Percentiles rank a stretch among this genome's conserved stretches.
Evolutionary conservation across 2,329 filamentous ascomycete species (phyloP).

Genomic region (Ophiognomonia clavigignenti-juglandacearum): DNA sequence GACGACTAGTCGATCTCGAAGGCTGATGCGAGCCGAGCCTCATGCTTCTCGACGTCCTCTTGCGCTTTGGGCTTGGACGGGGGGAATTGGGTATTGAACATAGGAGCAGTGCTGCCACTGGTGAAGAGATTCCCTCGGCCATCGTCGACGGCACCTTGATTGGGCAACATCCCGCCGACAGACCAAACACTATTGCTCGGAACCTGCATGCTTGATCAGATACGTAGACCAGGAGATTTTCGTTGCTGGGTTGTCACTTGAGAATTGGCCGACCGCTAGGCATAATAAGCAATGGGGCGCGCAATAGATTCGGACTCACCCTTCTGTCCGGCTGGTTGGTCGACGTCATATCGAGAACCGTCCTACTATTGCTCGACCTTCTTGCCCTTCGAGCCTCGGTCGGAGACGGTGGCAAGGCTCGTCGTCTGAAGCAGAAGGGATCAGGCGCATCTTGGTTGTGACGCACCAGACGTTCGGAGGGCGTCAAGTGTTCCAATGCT

Average conservation of each 20-base stretch:
- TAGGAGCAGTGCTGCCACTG: conserved; percentile 67
- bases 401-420: conserved; percentile 17
- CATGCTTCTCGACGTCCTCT: conserved; percentile 64
- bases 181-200: conserved; percentile 68
- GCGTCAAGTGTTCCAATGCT: conserved; percentile 34
- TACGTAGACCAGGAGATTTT: neutral
- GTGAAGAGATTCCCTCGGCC: conserved; percentile 61
- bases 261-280: no score
- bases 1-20: conserved; percentile 70
- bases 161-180: conserved; percentile 65
- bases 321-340: conserved; percentile 7
- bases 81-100: conserved; percentile 50
- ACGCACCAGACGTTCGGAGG: conserved; percentile 39
- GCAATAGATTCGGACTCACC: conserved; percentile 5
- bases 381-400: conserved; percentile 11
- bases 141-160: conserved; percentile 48
- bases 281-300: no score
- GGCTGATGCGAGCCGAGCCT: conserved; percentile 71
- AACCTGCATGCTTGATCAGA: conserved; percentile 33
- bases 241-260: no score
- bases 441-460: conserved; percentile 36
- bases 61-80: conserved; percentile 36
- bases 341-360: conserved; percentile 6
- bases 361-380: conserved; percentile 9
- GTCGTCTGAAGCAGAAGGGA: conserved; percentile 35